Base-by-base conservation (phyloP, 1,139 yeast species). In the Kodamaea sp. region DNA sequence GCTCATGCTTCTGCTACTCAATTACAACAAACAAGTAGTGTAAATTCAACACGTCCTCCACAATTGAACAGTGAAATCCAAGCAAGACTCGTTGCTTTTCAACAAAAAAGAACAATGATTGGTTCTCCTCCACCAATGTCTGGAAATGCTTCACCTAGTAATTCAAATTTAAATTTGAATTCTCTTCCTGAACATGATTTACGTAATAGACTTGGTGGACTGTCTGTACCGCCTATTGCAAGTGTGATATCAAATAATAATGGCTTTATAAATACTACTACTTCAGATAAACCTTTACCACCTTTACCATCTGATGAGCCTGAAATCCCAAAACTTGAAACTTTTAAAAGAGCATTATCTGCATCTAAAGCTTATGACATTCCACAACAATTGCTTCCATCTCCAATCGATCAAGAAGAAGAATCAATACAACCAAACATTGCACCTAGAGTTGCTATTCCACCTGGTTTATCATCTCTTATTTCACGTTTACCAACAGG, bases 41-140 rank as follows among this genome's bases (percentile, higher is more conserved):
- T 29, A 3, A 32, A 10, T 8, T 24, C 30, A 9, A 32, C 35
- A 4, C 37, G 44, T 3, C 48, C 55, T 26, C 52, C 65, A 7
- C 70, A 62, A 37, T 47, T 70, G 15, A 82, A 75, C 55, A 79
- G 86, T 9, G 87, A 81, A 47, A 73, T 84, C 39, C 92, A 84
- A 59, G 94, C 92, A 2, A 67, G 88, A 47, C 69, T 85, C 36
- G 63, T 82, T 60, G 90, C 90, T 0, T 82, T 84, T 49, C 92
- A 84, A 55, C 84, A 81, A 47, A 78, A 77, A 53, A 66, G 88
- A 47, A 68, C 75, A 24, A 66, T 68, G 43, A 34, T 45, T 29
- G 39, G 37, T 35, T 44, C 63, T 32, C 54, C 65, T 11, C 52
- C 53, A 4, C 49, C 61, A 6, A 37, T 33, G 27, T 8, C 34